These are phyloP conservation scores for Biscutella laevigata DNA, from an alignment of 441 rosid genomes.

Conservation along the genomic window DNA sequence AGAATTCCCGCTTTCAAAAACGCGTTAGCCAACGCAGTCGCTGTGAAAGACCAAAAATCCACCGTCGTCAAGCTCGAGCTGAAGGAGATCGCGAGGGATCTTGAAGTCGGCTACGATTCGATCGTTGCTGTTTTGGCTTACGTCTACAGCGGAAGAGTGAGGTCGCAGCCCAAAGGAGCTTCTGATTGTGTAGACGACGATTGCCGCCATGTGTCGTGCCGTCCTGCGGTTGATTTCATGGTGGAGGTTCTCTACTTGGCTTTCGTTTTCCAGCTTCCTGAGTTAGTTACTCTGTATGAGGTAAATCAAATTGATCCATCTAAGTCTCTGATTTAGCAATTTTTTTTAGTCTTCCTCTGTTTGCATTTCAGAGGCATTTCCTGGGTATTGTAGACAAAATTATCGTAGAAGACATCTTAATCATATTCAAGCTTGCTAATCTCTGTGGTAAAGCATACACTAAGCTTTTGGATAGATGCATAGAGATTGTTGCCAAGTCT, in stretches of 20 bases:
- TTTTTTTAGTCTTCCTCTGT: not conserved
- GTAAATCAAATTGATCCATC: too few species aligned
- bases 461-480: conserved; percentile 38
- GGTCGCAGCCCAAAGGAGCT: conserved; percentile 36
- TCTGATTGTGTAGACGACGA: conserved; percentile 58
- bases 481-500: conserved; percentile 48
- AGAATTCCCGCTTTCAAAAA: conserved; percentile 51
- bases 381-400: conserved; percentile 53
- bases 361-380: conserved; percentile 45
- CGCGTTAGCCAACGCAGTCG: conserved; percentile 33
- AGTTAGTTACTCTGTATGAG: conserved; percentile 59
- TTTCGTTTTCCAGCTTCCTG: conserved; percentile 52
- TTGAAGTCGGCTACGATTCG: conserved; percentile 49
- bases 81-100: conserved; percentile 47
- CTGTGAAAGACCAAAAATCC: conserved; percentile 25
- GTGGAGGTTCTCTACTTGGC: conserved; percentile 67
- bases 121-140: conserved; percentile 51
- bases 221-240: conserved; percentile 60
- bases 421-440: conserved; percentile 44
- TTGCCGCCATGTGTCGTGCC: conserved; percentile 62
- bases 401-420: conserved; percentile 48
- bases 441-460: conserved; percentile 45
- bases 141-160: conserved; percentile 62
- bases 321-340: too few species aligned
- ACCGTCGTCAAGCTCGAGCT: conserved; percentile 33